Evolutionary conservation across 1,139 yeast genomes (phyloP).

Genomic region (Debaryomyces sp.): DNA sequence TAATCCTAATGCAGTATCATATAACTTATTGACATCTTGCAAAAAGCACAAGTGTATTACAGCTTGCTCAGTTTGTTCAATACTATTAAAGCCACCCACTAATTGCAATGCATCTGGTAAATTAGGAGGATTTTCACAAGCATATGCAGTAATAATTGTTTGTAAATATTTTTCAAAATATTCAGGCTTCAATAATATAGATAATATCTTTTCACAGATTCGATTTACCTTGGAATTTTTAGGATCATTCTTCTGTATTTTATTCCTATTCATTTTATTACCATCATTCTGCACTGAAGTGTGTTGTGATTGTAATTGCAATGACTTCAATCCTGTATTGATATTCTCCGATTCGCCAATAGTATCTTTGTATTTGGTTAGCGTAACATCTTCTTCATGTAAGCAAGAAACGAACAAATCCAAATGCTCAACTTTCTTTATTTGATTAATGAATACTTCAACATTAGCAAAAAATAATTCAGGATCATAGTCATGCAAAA

Average conservation of each 20-base stretch:
- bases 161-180: constrained; percentile 66
- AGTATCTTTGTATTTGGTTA: constrained; percentile 84
- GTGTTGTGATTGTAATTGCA: constrained; percentile 5
- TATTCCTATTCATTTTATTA: constrained; percentile 30
- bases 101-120: constrained; percentile 70
- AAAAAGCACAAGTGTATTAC: constrained; percentile 87
- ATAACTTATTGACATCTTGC: constrained; percentile 84
- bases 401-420: constrained; percentile 87
- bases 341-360: constrained; percentile 25
- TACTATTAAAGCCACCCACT: constrained; percentile 50
- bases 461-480: constrained; percentile 63
- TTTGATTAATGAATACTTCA: constrained; percentile 69
- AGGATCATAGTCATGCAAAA: constrained; percentile 86
- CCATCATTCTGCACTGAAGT: constrained; percentile 8
- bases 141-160: constrained; percentile 86
- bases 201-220: constrained; percentile 72
- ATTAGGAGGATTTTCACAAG: constrained; percentile 89
- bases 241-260: constrained; percentile 37
- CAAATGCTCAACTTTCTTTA: constrained; percentile 72
- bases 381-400: constrained; percentile 83
- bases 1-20: constrained; percentile 76
- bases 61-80: constrained; percentile 59
- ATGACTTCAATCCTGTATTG: constrained; percentile 3
- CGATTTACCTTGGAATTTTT: constrained; percentile 67
- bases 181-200: constrained; percentile 54